Percentiles rank a stretch among this genome's conserved stretches.
Conservation (phyloP, 305 asterid genomes). For the Rubia occidens region DNA sequence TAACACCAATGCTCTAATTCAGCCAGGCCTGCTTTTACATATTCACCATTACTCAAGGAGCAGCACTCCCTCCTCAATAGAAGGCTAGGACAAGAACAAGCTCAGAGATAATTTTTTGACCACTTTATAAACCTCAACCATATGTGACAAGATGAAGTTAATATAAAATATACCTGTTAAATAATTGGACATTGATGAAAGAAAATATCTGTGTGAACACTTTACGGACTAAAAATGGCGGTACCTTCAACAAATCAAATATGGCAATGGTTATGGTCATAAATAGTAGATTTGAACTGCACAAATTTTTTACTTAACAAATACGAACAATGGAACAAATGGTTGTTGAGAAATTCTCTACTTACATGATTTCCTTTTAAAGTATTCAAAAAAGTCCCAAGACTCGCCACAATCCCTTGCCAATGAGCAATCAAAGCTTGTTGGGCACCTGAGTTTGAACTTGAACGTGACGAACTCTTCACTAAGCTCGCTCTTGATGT, state of each 20-base stretch:
- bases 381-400: slow-evolving; percentile 42
- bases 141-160: slow-evolving; percentile 12
- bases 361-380: slow-evolving; percentile 58
- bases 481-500: slow-evolving; percentile 65
- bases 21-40: slow-evolving; percentile 57
- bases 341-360: slow-evolving; percentile 14
- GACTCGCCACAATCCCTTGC: slow-evolving; percentile 61
- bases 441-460: slow-evolving; percentile 49
- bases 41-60: slow-evolving; percentile 61
- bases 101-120: slow-evolving; percentile 8
- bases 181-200: slow-evolving; percentile 56
- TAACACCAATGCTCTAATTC: slow-evolving; percentile 59
- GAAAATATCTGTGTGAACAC: slow-evolving; percentile 65
- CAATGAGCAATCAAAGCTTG: slow-evolving; percentile 60
- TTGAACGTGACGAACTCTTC: slow-evolving; percentile 56
- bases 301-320: background rate
- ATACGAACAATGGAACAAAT: slow-evolving; percentile 7
- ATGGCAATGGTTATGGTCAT: slow-evolving; percentile 10
- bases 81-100: slow-evolving; percentile 31
- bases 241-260: slow-evolving; percentile 27
- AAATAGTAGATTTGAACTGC: background rate
- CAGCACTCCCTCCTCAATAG: slow-evolving; percentile 60
- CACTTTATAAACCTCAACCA: slow-evolving; percentile 18
- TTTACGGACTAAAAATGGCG: slow-evolving; percentile 60
- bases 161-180: slow-evolving; percentile 40